Evolutionary conservation across 495 filamentous ascomycete genomes (phyloP).

Genomic region (Parmelia sp.): DNA sequence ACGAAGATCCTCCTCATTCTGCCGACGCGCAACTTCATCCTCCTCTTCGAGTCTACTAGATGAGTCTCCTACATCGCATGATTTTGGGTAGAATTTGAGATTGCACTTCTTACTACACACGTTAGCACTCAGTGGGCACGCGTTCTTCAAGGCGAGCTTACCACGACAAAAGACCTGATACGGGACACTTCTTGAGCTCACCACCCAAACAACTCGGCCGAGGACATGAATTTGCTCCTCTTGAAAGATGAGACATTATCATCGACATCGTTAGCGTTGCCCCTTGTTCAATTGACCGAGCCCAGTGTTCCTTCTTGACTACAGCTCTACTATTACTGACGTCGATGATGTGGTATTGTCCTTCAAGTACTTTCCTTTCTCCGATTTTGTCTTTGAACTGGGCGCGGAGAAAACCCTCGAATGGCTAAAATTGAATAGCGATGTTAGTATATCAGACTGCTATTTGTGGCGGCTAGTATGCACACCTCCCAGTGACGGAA

Average conservation of each 20-base stretch:
- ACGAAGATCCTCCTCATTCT: constrained; percentile 19
- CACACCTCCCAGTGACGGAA: constrained; percentile 30
- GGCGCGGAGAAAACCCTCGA: constrained; percentile 25
- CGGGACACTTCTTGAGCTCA: background rate
- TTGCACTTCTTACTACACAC: constrained; percentile 12
- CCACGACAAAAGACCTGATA: constrained; percentile 1
- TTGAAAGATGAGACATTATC: constrained; percentile 19
- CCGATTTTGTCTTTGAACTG: constrained; percentile 23
- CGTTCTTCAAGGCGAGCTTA: background rate
- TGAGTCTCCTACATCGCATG: background rate
- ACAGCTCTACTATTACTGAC: background rate
- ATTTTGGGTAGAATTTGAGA: constrained; percentile 14
- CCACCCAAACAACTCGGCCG: constrained; percentile 18
- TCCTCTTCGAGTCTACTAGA: constrained; percentile 2
- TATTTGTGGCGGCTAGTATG: no score
- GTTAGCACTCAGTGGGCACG: background rate
- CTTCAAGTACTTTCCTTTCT: constrained; percentile 21
- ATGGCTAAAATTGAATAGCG: constrained; percentile 15
- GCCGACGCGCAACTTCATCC: constrained; percentile 11
- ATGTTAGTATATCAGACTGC: no score
- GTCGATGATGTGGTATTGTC: constrained; percentile 25
- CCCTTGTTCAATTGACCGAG: constrained; percentile 18
- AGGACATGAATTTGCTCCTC: constrained; percentile 20
- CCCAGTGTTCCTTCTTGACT: constrained; percentile 23
- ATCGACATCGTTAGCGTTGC: constrained; percentile 26